Percentiles rank a stretch among this genome's conserved stretches.
Evolutionary conservation across 805 yeast species (phyloP).

Genomic region (Suhomyces sp.): DNA sequence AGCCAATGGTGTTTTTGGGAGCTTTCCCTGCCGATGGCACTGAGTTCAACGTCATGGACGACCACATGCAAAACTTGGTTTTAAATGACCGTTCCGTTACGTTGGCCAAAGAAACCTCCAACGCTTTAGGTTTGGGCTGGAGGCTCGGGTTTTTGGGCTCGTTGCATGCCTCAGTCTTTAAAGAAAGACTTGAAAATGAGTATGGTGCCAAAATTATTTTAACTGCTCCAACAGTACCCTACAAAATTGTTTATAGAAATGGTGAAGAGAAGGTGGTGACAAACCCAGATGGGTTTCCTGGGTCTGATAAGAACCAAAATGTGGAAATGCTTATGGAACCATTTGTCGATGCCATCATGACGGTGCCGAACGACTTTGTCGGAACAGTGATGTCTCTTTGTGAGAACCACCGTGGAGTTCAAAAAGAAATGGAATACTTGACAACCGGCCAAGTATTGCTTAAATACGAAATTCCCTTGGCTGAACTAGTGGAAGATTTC

Average conservation of each 20-base stretch:
- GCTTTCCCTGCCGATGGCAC: constrained; percentile 96
- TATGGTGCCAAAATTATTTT: constrained; percentile 90
- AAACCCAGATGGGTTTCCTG: constrained; percentile 94
- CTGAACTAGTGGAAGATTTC: constrained; percentile 91
- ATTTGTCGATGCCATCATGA: constrained; percentile 83
- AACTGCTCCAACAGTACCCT: constrained; percentile 96
- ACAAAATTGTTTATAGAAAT: constrained; percentile 64
- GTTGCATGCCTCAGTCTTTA: constrained; percentile 90
- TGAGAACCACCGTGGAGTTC: constrained; percentile 79
- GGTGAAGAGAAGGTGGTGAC: constrained; percentile 67
- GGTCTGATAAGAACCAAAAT: constrained; percentile 44
- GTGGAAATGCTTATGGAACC: constrained; percentile 71
- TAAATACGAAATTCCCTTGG: constrained; percentile 78
- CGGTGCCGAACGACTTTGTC: constrained; percentile 84
- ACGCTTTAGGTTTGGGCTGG: constrained; percentile 97
- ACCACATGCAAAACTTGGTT: constrained; percentile 82
- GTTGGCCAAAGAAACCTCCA: constrained; percentile 84
- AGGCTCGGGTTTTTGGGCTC: constrained; percentile 93
- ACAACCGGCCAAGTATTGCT: constrained; percentile 78
- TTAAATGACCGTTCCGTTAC: constrained; percentile 91
- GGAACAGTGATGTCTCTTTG: constrained; percentile 87
- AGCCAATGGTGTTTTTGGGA: constrained; percentile 98
- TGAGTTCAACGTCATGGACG: constrained; percentile 86
- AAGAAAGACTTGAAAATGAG: constrained; percentile 87
- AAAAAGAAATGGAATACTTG: constrained; percentile 71